Percentiles rank a stretch among this genome's conserved stretches.
These are phyloP conservation scores for Saccharomycopsis sp. DNA, from an alignment of 805 yeast genomes.

Conservation along the genomic window DNA sequence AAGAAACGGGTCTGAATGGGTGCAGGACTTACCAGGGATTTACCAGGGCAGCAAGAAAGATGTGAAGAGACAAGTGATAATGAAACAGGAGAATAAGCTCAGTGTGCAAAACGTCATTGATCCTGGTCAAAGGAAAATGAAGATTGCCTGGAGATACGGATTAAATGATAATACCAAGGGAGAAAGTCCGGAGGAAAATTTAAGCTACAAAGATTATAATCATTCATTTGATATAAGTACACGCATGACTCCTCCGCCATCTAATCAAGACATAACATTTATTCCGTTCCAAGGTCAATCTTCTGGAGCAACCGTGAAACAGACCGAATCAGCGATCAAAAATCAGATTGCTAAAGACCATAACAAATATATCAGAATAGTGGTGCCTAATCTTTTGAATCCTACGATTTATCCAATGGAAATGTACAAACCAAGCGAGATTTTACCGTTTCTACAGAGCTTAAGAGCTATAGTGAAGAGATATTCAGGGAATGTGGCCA, in stretches of 20 bases:
- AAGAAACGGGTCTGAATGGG: conserved; percentile 37
- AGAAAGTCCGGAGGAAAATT: conserved; percentile 25
- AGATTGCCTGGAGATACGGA: conserved; percentile 94
- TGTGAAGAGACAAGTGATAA: conserved; percentile 51
- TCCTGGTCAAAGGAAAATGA: conserved; percentile 43
- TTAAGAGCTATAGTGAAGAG: conserved; percentile 48
- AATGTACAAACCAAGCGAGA: conserved; percentile 38
- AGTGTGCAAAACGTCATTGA: conserved; percentile 62
- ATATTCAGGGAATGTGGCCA: conserved; percentile 39
- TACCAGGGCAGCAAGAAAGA: conserved; percentile 65
- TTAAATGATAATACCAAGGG: conserved; percentile 29
- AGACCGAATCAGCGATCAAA: conserved; percentile 39
- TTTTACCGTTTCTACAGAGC: conserved; percentile 56
- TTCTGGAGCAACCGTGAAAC: conserved; percentile 27
- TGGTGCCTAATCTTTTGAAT: conserved; percentile 71
- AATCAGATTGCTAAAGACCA: conserved; percentile 27
- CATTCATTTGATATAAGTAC: conserved; percentile 75
- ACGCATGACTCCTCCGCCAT: conserved; percentile 60
- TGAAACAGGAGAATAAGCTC: conserved; percentile 52
- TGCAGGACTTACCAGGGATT: conserved; percentile 67
- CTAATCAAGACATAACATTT: conserved; percentile 51
- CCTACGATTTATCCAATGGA: conserved; percentile 65
- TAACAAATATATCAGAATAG: conserved; percentile 51
- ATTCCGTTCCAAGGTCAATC: conserved; percentile 25
- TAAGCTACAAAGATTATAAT: conserved; percentile 46